Evolutionary conservation across 2,329 filamentous ascomycete species (phyloP), one percentile per base, ranked within the genome.

Genomic region (Magnaporthiopsis rhizophila): DNA sequence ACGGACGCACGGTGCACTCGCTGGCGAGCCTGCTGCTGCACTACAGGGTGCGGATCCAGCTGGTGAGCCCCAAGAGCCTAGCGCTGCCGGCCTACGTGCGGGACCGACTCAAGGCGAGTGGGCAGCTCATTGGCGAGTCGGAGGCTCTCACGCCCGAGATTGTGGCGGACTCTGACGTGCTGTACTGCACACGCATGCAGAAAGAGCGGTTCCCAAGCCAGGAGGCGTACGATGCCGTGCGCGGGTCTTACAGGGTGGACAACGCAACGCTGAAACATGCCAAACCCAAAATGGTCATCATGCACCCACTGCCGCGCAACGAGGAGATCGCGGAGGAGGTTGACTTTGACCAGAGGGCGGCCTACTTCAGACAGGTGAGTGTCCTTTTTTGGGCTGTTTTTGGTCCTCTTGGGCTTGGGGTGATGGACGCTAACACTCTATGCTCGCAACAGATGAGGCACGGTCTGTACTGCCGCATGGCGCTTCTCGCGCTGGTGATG

Each of bases 291-390:
- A 97, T 96, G 88, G 86, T 97, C 68, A 90, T 99, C 68, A 87
- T 99, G 87, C 95, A 99, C 79, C 95, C 95, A 65, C 83, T 99
- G 72, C 95, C 95, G 57, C 86, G 95, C 72, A 98, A 98, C 73
- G 87, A 89, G 69, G 95, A 99, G 83, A 89, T 99, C 74, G 87
- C 88, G 45, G 92, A 96, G 78, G 95, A 99, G 81, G 92, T 99
- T 61, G 95, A 99, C 78, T 97, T 96, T 79, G 95, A 99, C 80
- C 92, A 96, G 75, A 83, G 95, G 71, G 95, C 95, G 65, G 94
- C 95, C 64, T 99, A 99, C 81, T 99, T 99, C 80, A 88, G 95
- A 90, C 95, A 99, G 90, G 94, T 97, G 80, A 87, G 90, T 84
- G 67, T 28, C 62, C 26, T 62, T 21, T 15, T 13, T 15, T 38